phyloP scores from a whole-genome alignment of 305 asterid species.

The Fraxinus albicans region DNA sequence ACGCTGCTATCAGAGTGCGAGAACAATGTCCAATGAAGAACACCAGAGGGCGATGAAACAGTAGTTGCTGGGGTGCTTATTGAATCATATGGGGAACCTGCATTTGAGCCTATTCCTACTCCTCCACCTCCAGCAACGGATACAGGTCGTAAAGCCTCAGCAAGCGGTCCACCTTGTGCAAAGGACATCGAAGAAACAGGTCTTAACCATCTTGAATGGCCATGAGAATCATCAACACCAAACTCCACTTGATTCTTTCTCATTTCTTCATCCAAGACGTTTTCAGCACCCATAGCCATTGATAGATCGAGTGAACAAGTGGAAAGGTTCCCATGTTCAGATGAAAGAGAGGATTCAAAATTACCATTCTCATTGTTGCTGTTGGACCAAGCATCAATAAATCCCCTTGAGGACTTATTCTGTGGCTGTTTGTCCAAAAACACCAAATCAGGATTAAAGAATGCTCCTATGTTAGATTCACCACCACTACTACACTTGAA shows the following conservation, averaged over 20 bases:
- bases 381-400: constrained; percentile 54
- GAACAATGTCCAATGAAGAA: constrained; percentile 51
- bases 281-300: constrained; percentile 54
- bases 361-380: background rate
- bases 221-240: background rate
- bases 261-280: constrained; percentile 38
- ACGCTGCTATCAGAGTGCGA: constrained; percentile 69
- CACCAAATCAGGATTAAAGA: background rate
- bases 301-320: constrained; percentile 52
- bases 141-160: constrained; percentile 59
- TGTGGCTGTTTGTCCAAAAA: background rate
- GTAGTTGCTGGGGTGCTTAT: constrained; percentile 37
- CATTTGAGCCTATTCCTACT: constrained; percentile 8
- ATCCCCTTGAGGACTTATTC: constrained; percentile 25
- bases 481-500: background rate
- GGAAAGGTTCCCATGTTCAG: constrained; percentile 31
- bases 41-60: constrained; percentile 75
- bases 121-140: constrained; percentile 12
- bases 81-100: constrained; percentile 46
- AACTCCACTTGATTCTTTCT: constrained; percentile 14
- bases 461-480: background rate
- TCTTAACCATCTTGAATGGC: constrained; percentile 18
- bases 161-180: constrained; percentile 69
- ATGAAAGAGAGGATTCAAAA: constrained; percentile 25
- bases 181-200: constrained; percentile 52